Base-by-base conservation (phyloP, 2,329 filamentous ascomycete genomes). In the Tolypocladium amazonense region DNA sequence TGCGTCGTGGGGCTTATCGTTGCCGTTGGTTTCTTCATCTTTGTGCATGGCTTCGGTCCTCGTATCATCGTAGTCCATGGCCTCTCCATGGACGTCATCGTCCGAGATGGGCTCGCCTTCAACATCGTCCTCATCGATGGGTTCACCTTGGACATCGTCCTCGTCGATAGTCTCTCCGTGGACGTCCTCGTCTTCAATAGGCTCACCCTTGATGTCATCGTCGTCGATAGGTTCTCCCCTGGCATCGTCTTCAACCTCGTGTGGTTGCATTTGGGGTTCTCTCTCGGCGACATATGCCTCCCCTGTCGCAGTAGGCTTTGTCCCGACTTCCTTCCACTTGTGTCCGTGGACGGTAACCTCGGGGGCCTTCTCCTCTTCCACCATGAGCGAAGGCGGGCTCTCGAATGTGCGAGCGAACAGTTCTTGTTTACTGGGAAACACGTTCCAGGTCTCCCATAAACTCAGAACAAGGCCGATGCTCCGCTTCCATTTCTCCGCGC, bases 401-500 rank as follows among this genome's bases (percentile, higher is more conserved):
- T 89, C 85, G 67, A 96, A 96, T 15, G 82, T 82, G 59, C 80
- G 77, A 37, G 83, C 82, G 63, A 96, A 89, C 35, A 83, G 74
- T 63, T 89, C 88, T 64, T 93, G 89, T 59, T 87, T 85, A 37
- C 85, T 83, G 1, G 89, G 86, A 65, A 96, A 96, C 1, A 86
- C 83, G 64, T 82, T 87, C 85, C 84, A 87, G 8, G 83, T 81
- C 64, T 87, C 85, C 85, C 90, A 94, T 41, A 91, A 75, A 55
- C 82, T 80, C 11, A 94, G 75, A 2, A 94, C 79, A 7, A 85
- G 79, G 3, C 81, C 81, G 45, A 94, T 79, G 66, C 88, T 91
- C 56, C 89, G 83, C 72, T 89, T 89, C 88, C 90, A 94, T 73
- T 93, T 92, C 63, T 94, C 90, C 4, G 87, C 87, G 25, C 89